A percentile compares a stretch with the other conserved stretches of the same genome.
These are phyloP conservation scores for Umbelopsis vinacea DNA, from an alignment of 192 early-diverging fungal genomes.

Conservation along the genomic window DNA sequence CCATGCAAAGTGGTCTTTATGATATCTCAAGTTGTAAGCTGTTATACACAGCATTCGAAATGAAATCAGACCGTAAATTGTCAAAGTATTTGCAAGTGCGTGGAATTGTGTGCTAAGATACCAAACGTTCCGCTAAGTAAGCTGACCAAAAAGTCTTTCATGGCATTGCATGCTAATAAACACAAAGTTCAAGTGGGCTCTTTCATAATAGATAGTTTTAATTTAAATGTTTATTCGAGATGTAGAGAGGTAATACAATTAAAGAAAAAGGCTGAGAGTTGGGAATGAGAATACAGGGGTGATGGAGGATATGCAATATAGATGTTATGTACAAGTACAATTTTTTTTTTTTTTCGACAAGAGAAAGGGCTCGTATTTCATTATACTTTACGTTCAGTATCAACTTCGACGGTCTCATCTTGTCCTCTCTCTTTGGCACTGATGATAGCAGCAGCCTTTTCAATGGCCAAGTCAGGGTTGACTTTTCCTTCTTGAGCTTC, in stretches of 20 bases:
- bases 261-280: not conserved
- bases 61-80: no score
- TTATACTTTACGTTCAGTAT: not conserved
- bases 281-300: slow-evolving; percentile 1
- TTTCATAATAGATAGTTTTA: no score
- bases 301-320: slow-evolving; percentile 15
- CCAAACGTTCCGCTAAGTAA: no score
- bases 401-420: not conserved
- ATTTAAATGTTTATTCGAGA: not conserved
- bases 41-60: no score
- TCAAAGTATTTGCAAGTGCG: no score
- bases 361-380: not conserved
- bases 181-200: no score
- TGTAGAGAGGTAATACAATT: not conserved
- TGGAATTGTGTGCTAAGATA: no score
- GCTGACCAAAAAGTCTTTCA: no score
- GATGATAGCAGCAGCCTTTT: slow-evolving; percentile 23
- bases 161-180: no score
- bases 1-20: no score
- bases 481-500: slow-evolving; percentile 22
- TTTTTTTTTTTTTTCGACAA: not conserved
- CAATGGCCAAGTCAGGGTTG: slow-evolving; percentile 31
- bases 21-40: no score
- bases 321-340: slow-evolving; percentile 20
- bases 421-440: slow-evolving; percentile 4